A percentile compares a stretch with the other conserved stretches of the same genome.
Conservation (phyloP, 108 stramenopile species). For the Cyclotella distinguenda region DNA sequence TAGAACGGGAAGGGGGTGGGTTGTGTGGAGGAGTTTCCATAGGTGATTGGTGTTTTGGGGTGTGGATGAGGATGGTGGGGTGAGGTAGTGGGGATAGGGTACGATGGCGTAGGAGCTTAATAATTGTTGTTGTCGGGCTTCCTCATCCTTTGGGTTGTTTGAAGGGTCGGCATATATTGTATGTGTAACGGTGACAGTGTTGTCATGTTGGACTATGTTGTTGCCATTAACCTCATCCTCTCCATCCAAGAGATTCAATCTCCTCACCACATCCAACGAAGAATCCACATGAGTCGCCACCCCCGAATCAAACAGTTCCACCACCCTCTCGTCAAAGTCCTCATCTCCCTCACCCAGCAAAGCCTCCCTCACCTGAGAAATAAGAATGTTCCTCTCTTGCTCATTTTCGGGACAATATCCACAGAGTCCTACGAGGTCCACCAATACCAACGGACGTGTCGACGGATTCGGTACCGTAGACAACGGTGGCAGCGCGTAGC, state of each 20-base stretch:
- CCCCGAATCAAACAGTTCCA: conserved; percentile 52
- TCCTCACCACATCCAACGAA: conserved; percentile 8
- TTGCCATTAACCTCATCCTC: not conserved
- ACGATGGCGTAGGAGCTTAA: conserved; percentile 33
- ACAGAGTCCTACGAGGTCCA: conserved; percentile 46
- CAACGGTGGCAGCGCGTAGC: conserved; percentile 11
- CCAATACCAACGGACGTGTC: conserved; percentile 37
- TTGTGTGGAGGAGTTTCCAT: conserved; percentile 49
- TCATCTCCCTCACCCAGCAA: conserved; percentile 23
- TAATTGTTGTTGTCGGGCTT: too few species aligned
- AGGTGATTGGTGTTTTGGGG: conserved; percentile 25
- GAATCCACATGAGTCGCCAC: conserved; percentile 46
- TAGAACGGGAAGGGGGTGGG: conserved; percentile 32
- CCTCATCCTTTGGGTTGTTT: not conserved
- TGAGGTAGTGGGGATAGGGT: conserved; percentile 50
- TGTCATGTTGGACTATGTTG: not conserved
- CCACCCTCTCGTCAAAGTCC: conserved; percentile 36
- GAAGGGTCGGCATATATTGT: too few species aligned
- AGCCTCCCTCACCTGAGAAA: conserved; percentile 28
- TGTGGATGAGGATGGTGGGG: not conserved
- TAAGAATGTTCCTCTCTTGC: conserved; percentile 26
- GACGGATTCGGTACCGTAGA: conserved; percentile 33
- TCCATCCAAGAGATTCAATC: not conserved
- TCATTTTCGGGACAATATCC: conserved; percentile 29
- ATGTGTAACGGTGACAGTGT: too few species aligned